phyloP scores from a whole-genome alignment of 148 eudicot species.

The Polygonum aviculare region DNA sequence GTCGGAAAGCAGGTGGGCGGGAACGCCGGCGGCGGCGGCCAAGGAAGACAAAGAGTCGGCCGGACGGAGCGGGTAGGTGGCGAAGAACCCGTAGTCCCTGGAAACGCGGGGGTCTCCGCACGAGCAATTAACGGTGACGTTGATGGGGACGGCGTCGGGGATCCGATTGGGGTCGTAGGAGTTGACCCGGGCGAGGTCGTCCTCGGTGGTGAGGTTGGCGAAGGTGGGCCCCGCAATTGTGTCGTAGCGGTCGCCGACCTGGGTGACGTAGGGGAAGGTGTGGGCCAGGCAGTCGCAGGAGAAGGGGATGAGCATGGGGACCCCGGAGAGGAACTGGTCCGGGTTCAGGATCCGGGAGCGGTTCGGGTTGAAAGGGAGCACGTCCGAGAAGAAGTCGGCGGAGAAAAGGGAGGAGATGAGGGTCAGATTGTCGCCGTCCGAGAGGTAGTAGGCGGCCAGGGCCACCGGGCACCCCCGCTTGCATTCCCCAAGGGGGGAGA shows the following conservation, averaged over 20 bases:
- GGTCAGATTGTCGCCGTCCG: slow-evolving; percentile 8
- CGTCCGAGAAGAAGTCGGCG: slow-evolving; percentile 7
- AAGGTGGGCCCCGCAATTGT: slow-evolving; percentile 19
- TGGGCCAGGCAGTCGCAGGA: slow-evolving; percentile 22
- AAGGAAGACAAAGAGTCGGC: slow-evolving; percentile 21
- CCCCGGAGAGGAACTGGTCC: background rate
- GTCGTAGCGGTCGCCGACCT: slow-evolving; percentile 12
- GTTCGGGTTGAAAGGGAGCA: slow-evolving; percentile 25
- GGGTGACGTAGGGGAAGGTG: slow-evolving; percentile 18
- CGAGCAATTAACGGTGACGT: slow-evolving; percentile 28
- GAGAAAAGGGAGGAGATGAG: slow-evolving; percentile 8
- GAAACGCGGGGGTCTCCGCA: slow-evolving; percentile 31
- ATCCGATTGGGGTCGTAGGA: slow-evolving; percentile 9
- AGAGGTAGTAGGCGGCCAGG: slow-evolving; percentile 11
- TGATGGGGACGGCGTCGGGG: slow-evolving; percentile 14
- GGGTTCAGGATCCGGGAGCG: slow-evolving; percentile 9
- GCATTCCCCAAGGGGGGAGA: background rate
- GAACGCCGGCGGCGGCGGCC: slow-evolving; percentile 18
- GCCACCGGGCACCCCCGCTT: slow-evolving; percentile 13
- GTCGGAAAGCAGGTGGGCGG: slow-evolving; percentile 19
- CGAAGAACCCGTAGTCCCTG: slow-evolving; percentile 28
- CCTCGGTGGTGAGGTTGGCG: slow-evolving; percentile 31
- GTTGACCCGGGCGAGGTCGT: slow-evolving; percentile 20
- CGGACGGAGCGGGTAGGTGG: slow-evolving; percentile 28
- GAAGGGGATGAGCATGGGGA: slow-evolving; percentile 29